phyloP scores from a whole-genome alignment of 1,284 basidiomycete genomes.

The Puccinia sorghi region DNA sequence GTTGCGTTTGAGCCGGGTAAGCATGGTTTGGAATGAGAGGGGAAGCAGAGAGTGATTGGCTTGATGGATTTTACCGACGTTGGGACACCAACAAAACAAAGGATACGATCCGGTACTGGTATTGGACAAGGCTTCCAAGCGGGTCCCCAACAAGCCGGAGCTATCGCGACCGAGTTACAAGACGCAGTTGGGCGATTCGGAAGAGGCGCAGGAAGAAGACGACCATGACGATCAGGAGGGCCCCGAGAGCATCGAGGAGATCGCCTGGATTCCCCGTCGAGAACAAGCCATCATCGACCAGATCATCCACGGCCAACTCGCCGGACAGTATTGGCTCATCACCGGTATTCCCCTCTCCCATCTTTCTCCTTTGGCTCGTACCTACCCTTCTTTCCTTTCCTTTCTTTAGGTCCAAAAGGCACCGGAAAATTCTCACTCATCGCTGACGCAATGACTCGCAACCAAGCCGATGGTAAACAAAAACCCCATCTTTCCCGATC shows the following conservation, averaged over 20 bases:
- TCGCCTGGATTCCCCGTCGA: constrained; percentile 25
- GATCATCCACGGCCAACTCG: constrained; percentile 46
- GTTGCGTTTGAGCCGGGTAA: constrained; percentile 47
- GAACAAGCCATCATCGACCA: constrained; percentile 46
- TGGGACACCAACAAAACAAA: neutral
- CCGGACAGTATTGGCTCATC: constrained; percentile 49
- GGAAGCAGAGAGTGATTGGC: neutral
- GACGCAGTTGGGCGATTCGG: neutral
- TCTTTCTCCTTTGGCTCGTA: neutral
- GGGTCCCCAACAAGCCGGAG: constrained; percentile 23
- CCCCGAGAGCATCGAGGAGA: constrained; percentile 21
- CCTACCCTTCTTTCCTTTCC: neutral
- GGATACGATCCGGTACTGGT: constrained; percentile 45
- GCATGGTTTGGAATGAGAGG: neutral
- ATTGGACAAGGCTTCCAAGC: constrained; percentile 37
- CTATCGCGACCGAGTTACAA: constrained; percentile 29
- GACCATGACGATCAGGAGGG: neutral
- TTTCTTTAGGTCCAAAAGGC: constrained; percentile 39
- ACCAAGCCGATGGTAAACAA: constrained; percentile 43
- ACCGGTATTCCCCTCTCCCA: constrained; percentile 9
- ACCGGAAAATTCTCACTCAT: constrained; percentile 49
- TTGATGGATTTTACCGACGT: neutral
- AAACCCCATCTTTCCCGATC: neutral
- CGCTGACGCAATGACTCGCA: constrained; percentile 46
- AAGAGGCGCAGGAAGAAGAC: neutral